Evolutionary conservation across 371 early-diverging fungal species (phyloP), one percentile per base, ranked within the genome.

Genomic region (Apophysomyces variabilis): DNA sequence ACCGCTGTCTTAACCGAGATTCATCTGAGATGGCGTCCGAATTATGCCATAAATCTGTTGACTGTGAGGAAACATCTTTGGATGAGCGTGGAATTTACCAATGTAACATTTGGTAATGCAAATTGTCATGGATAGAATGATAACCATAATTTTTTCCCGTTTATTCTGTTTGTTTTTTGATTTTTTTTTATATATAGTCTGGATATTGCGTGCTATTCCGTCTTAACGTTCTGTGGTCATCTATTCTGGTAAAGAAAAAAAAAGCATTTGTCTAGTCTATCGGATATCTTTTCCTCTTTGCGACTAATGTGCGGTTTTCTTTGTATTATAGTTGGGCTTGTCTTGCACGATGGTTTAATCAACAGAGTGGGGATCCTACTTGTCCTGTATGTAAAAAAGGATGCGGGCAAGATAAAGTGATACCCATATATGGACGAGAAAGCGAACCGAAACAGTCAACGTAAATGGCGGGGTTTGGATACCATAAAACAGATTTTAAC

Each of bases 361-460:
- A 66, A 35, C 73, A 73, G 50, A 46, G 67, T 36, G 59, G 73
- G 21, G 73, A 76, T 47, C 77, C 77, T 3, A 76, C 77, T 8
- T 76, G 77, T 57, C 92, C 92, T 0, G 91, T 92, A 13, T 92
- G 92, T 66, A 92, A 92, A 69, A 91, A 90, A 4, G 91, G 90
- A 47, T 91, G 92, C 71, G 89, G 87, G 5, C 81, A 84, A 67
- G 90, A 91, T 44, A 90, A 92, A 67, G 89, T 92, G 44, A 90
- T 92, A 50, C 92, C 92, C 1, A 81, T 92, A 35, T 92, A 92
- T 65, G 91, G 92, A 46, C 85, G 92, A 46, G 92, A 91, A 21
- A 78, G 78, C 64, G 90, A 91, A 67, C 85, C 82, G 63, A 81
- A 83, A 56, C 91, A 92, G 70, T 91, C 92, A 45, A 87, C 90